Evolutionary conservation across 495 filamentous ascomycete genomes (phyloP).

Genomic region (Eremomyces bilateralis): DNA sequence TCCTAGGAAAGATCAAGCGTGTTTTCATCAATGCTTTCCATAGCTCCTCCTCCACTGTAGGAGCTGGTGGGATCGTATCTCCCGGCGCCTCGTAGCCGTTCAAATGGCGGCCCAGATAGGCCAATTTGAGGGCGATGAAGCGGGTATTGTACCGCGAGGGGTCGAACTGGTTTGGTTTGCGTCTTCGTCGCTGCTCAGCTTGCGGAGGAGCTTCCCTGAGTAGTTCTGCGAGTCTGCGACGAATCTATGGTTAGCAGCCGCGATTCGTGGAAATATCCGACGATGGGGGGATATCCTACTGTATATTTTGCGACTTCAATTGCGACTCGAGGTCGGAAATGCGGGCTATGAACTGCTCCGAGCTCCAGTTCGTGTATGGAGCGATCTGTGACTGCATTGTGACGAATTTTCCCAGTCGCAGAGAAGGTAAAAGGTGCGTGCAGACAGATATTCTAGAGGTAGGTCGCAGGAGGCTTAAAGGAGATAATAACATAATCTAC

Average conservation of each 20-base stretch:
- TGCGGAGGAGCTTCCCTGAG: not conserved
- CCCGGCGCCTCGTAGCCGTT: constrained; percentile 74
- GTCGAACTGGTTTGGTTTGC: constrained; percentile 32
- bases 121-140: constrained; percentile 74
- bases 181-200: constrained; percentile 6
- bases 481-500: no score
- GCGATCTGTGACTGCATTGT: not conserved
- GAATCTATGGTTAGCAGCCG: not conserved
- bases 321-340: constrained; percentile 13
- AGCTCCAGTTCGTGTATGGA: constrained; percentile 12
- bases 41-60: constrained; percentile 75
- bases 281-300: constrained; percentile 2
- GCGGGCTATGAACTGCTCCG: constrained; percentile 10
- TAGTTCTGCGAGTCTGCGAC: constrained; percentile 1
- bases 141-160: constrained; percentile 63
- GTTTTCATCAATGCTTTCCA: constrained; percentile 74
- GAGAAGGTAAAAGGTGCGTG: not conserved
- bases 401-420: not conserved
- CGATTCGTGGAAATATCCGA: not conserved
- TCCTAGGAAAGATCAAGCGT: constrained; percentile 58
- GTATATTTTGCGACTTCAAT: constrained; percentile 3
- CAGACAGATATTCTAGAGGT: no score
- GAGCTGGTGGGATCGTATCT: constrained; percentile 38
- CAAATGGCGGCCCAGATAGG: constrained; percentile 77
- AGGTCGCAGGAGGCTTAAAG: no score